Base-by-base conservation (phyloP, 129 eudicot species). In the Arctium minus region DNA sequence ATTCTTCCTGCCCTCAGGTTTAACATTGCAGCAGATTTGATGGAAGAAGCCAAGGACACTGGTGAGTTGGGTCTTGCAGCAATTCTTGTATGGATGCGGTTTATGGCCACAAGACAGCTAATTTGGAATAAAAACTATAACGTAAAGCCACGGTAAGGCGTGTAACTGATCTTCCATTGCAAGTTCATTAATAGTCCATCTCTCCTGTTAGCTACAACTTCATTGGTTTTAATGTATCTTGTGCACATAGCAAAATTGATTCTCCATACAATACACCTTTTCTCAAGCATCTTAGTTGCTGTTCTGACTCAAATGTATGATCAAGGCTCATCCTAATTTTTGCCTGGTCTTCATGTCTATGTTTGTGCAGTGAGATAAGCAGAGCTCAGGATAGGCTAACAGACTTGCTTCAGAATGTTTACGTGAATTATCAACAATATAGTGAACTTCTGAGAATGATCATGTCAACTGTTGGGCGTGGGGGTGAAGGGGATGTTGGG, bases 121-220 rank as follows among this genome's bases (percentile, higher is more conserved):
- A 92, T 93, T 77, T 96, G 99, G 99, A 96, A 96, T 83, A 96
- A 93, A 88, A 96, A 96, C 78, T 96, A 96, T 91, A 96, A 96
- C 65, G 99, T 96, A 73, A 96, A 96, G 75, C 99, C 99, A 82
- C 92, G 99, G 99, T 96, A 91, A 53, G 82, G 72, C 42, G 6
- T 83, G 44, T 11, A 76, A 38, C 72, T 76, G 32, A 69, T 33
- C 22, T 3, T 18, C 22, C 48, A 67, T 75, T 68, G 42, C 76
- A 83, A 42, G 69, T 75, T 74, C 46, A 46, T 40, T 64, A 68
- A 46, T 12, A 0, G 12, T 17, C 29, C 76, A 82, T 82, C 56
- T 75, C 72, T 72, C 78, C 36, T 75, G 30, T 44, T 44, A 32
- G 74, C 56, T 46, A 27, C 62, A 53, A 44, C 12, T 37, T 62